Base-by-base conservation (phyloP, 163 green algal genomes). In the Coccomyxa subellipsoidea region DNA sequence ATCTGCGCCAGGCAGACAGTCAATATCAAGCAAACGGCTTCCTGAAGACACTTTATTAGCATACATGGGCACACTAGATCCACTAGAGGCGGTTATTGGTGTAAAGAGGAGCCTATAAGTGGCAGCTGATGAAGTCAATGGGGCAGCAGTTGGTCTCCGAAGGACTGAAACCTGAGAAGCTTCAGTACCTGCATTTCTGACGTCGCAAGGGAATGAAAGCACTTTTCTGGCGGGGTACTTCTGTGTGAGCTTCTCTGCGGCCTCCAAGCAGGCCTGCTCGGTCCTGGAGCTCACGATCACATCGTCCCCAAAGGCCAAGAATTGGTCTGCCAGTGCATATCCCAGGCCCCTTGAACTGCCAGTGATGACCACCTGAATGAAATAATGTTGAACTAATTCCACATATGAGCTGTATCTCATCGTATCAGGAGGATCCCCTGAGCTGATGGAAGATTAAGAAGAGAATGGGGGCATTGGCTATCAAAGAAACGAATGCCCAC, bases 301-400 rank as follows among this genome's bases (percentile, higher is more conserved):
- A 7, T 89, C 79, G 36, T 90, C 91, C 31, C 87, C 87, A 0
- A 84, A 47, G 7, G 12, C 31, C 12, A 93, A 59, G 10, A 92
- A 90, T 29, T 92, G 70, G 32, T 88, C 31, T 23, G 93, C 93
- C 7, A 98, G 71, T 0, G 88, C 90, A 27, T 93, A 69, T 0
- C 94, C 94, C 35, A 98, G 88, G 23, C 94, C 94, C 38, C 93
- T 89, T 7, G 87, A 94, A 2, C 92, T 93, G 29, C 94, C 94
- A 6, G 94, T 98, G 69, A 98, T 93, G 7, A 96, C 77, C 1
- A 93, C 86, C 80, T 93, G 85, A 25, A 81, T 7, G 32, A 15
- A 75, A n/a, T n/a, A n/a, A n/a, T n/a, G n/a, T n/a, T n/a, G n/a
- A n/a, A n/a, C n/a, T n/a, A n/a, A n/a, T n/a, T n/a, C n/a, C n/a